These are phyloP conservation scores for Harringtonia aguacate DNA, from an alignment of 2,329 filamentous ascomycete species.

Conservation along the genomic window DNA sequence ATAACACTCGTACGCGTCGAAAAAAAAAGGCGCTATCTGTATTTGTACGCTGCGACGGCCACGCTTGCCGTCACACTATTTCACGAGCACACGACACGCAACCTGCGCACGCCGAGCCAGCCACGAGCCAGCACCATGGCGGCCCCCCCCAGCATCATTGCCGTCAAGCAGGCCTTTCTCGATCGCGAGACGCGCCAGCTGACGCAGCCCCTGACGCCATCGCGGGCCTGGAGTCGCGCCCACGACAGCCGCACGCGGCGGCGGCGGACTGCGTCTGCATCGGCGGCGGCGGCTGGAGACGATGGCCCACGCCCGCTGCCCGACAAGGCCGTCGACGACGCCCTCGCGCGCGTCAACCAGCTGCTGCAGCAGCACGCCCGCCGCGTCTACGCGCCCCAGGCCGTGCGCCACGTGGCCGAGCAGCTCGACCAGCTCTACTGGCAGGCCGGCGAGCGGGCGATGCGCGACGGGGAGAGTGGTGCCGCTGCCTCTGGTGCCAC, in stretches of 20 bases:
- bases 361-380: conserved; percentile 53
- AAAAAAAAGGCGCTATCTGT: too few relatives aligned
- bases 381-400: conserved; percentile 56
- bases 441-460: conserved; percentile 27
- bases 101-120: not conserved
- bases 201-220: conserved; percentile 45
- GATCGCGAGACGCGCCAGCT: conserved; percentile 51
- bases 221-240: conserved; percentile 38
- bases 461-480: too few relatives aligned
- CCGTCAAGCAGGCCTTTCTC: conserved; percentile 56
- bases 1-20: too few relatives aligned
- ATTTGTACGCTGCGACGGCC: too few relatives aligned
- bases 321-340: conserved; percentile 43
- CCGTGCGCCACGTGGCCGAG: conserved; percentile 60
- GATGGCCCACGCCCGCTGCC: conserved; percentile 27
- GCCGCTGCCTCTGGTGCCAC: too few relatives aligned
- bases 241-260: conserved; percentile 23
- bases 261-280: too few relatives aligned
- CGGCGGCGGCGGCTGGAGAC: conserved; percentile 16
- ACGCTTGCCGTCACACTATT: too few relatives aligned
- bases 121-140: not conserved
- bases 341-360: conserved; percentile 48
- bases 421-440: conserved; percentile 60
- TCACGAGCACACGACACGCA: too few relatives aligned
- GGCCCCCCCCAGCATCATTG: conserved; percentile 42